A percentile compares a stretch with the other conserved stretches of the same genome.
Conservation (phyloP, 78 protist genomes). For the Dictyostelium brefeldianum region DNA sequence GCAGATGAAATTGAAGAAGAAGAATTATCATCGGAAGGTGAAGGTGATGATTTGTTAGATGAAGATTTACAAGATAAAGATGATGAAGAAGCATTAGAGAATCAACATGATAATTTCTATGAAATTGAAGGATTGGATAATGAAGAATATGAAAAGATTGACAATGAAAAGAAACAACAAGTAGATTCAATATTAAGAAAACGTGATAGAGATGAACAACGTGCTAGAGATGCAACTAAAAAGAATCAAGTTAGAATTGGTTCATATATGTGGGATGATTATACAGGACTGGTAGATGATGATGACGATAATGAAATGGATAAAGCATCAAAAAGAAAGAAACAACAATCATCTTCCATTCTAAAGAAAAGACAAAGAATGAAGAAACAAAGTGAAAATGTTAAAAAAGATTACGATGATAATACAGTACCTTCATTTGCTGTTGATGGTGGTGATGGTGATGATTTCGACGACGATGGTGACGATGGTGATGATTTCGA, state of each 20-base stretch:
- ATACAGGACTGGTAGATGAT: slow-evolving; percentile 23
- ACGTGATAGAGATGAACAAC: slow-evolving; percentile 35
- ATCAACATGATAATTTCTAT: slow-evolving; percentile 32
- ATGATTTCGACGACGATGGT: background rate
- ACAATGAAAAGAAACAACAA: background rate
- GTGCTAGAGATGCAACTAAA: background rate
- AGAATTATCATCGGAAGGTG: slow-evolving; percentile 50
- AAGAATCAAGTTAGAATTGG: slow-evolving; percentile 31
- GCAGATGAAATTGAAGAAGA: slow-evolving; percentile 43
- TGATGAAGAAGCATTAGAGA: background rate
- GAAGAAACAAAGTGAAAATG: slow-evolving; percentile 19
- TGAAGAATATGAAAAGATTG: slow-evolving; percentile 25
- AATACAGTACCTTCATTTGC: background rate
- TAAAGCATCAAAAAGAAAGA: slow-evolving; percentile 5
- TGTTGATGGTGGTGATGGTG: slow-evolving; percentile 2
- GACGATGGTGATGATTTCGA: slow-evolving; percentile 36
- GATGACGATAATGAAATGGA: slow-evolving; percentile 13
- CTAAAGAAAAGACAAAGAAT: slow-evolving; percentile 16
- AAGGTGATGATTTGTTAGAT: slow-evolving; percentile 57
- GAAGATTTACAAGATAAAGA: slow-evolving; percentile 51
- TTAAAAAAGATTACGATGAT: slow-evolving; percentile 30
- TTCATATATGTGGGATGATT: slow-evolving; percentile 6
- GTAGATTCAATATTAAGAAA: slow-evolving; percentile 30
- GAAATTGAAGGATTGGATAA: slow-evolving; percentile 72
- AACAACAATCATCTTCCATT: background rate